Evolutionary conservation across 306 rosid genomes (phyloP), one percentile per base, ranked within the genome.

Genomic region (Ammopiptanthus mongolicus): DNA sequence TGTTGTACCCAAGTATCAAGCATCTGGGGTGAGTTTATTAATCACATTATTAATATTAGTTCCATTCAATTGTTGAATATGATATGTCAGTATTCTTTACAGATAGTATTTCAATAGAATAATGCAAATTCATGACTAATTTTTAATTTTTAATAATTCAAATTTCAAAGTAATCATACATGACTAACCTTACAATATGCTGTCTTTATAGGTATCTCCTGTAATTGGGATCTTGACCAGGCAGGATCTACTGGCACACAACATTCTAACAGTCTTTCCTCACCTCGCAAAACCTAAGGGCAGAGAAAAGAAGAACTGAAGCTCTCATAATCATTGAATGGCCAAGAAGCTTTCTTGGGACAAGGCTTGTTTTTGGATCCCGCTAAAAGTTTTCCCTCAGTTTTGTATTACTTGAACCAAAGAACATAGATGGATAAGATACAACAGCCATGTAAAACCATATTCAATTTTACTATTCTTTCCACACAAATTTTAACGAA

Each of bases 201-300:
- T 82, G 74, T 61, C 23, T 58, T 19, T 31, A 34, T 52, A 90
- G 97, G 91, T 86, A 52, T 86, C 86, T 67, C 94, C 94, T 2
- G 86, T 87, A 29, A 79, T 85, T 63, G 97, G 96, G 57, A 90
- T 90, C 39, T 81, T 91, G 87, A 91, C 96, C 8, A 78, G 97
- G 82, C 97, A 90, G 76, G 97, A 92, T 66, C 80, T 92, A 31
- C 78, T 76, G 46, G 86, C 97, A 7, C 47, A 85, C 80, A 92
- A 92, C 79, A 88, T 92, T 79, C 68, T 90, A 79, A 64, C 82
- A 44, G 88, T 90, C 21, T 90, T 90, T 65, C 97, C 97, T 59
- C 85, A 90, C 70, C 69, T 92, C 46, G 85, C 36, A 70, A 90
- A 79, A 41, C 14, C 86, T 31, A 88, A 81, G 79, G 23, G 75